These are phyloP conservation scores for Aaosphaeria arxii DNA, from an alignment of 2,329 filamentous ascomycete genomes.

Conservation along the genomic window DNA sequence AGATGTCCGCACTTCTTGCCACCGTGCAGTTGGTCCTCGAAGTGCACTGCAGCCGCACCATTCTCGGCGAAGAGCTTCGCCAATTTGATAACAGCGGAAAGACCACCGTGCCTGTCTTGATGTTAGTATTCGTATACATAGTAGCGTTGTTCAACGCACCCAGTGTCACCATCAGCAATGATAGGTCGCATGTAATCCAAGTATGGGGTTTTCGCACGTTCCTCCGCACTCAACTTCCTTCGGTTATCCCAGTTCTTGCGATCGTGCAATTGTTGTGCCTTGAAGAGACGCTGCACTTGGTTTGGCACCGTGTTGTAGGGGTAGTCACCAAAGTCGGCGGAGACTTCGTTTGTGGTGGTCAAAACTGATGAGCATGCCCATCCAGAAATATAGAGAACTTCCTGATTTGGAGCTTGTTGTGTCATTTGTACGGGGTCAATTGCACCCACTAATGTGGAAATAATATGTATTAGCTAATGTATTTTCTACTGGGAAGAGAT, in stretches of 20 bases:
- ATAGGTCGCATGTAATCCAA: slow-evolving; percentile 92
- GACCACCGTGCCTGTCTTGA: slow-evolving; percentile 72
- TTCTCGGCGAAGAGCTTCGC: slow-evolving; percentile 98
- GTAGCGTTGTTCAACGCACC: slow-evolving; percentile 36
- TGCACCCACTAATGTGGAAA: slow-evolving; percentile 69
- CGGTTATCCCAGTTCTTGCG: slow-evolving; percentile 89
- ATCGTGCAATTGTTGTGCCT: slow-evolving; percentile 95
- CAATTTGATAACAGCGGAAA: slow-evolving; percentile 90
- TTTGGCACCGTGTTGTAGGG: slow-evolving; percentile 99
- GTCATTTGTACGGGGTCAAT: slow-evolving; percentile 99
- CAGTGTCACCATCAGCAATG: slow-evolving; percentile 93
- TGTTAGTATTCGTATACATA: slow-evolving; percentile 9
- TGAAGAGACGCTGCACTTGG: slow-evolving; percentile 92
- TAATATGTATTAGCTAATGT: slow-evolving; percentile 25
- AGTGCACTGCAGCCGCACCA: slow-evolving; percentile 92
- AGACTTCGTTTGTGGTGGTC: slow-evolving; percentile 94
- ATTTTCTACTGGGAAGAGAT: slow-evolving; percentile 16
- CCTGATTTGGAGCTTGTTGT: slow-evolving; percentile 92
- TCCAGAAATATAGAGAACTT: slow-evolving; percentile 92
- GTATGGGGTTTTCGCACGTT: slow-evolving; percentile 76
- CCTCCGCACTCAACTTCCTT: slow-evolving; percentile 69
- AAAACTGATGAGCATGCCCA: slow-evolving; percentile 96
- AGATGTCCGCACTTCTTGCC: slow-evolving; percentile 98
- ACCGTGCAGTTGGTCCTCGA: slow-evolving; percentile 95
- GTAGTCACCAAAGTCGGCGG: slow-evolving; percentile 96